Base-by-base conservation (phyloP, 192 early-diverging fungal species). In the Coemansia sp. region DNA sequence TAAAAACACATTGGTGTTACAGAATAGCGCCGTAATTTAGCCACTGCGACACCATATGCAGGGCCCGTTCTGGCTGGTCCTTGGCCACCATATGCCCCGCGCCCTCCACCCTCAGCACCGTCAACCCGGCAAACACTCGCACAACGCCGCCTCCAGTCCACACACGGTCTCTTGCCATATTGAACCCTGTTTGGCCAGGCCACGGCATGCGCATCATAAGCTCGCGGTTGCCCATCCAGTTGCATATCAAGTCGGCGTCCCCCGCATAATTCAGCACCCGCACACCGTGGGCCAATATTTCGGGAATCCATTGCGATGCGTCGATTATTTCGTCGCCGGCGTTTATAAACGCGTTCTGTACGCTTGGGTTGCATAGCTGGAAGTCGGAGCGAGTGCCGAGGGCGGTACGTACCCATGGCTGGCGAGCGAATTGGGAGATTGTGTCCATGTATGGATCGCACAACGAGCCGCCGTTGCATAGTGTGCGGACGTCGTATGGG, bases 61-160 rank as follows among this genome's bases (percentile, higher is more conserved):
- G 70, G 26, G 86, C 84, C 52, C 83, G 82, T 37, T 73, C 81
- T 48, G 93, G 91, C 83, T 94, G 90, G 81, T 97, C 95, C 67
- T 92, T 90, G 18, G 95, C 93, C 10, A 88, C 86, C 92, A 93
- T 93, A 60, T 93, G 92, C 2, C 96, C 93, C 49, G 91, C 92
- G 65, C 88, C 88, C 61, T 81, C 90, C 2, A 93, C 82, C 22
- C 87, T 82, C 60, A 98, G 75, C 83, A 91, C 95, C n/a, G 93
- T 85, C 43, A 98, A 84, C 12, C 74, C 78, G 43, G 87, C 85
- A 54, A 77, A 85, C 10, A 68, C 62, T 35, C 92, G 86, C 51
- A 90, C 83, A 54, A 90, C 84, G 10, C 85, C 87, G 11, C 74
- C 78, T 11, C 54, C 26, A 52, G 67, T 59, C 93, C 93, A 98